Evolutionary conservation across 2,329 filamentous ascomycete species (phyloP), one percentile per base, ranked within the genome.

Genomic region (Fusarium newnesense): DNA sequence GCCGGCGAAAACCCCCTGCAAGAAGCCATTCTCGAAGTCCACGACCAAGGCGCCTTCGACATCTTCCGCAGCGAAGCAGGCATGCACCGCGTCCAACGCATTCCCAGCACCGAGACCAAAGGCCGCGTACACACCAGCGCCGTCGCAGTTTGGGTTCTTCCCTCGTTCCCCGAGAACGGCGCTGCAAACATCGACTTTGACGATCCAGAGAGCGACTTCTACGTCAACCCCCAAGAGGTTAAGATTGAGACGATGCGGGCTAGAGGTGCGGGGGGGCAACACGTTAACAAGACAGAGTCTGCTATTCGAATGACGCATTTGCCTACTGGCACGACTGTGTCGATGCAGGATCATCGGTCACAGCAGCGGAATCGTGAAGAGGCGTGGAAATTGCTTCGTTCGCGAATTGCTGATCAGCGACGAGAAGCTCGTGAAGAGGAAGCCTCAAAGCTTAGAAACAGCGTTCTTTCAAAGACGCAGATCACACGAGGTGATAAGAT

Each of bases 261-360:
- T 0, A 87, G 94, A 50, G 96, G 96, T 67, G 96, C 96, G 1
- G 96, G 96, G 37, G 96, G 96, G 2, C 96, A 99, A 84, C 96
- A 99, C 83, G 96, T 99, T 80, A 99, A 99, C 84, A 98, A 96
- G 81, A 99, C 96, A 0, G 96, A 99, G 84, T 97, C 94, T 36
- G 96, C 96, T 7, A 94, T 99, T 69, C 92, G 96, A 15, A 87
- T 99, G 77, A 98, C 95, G 4, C 96, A 99, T 84, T 83, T 93
- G 11, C 96, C 96, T 5, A 97, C 95, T 2, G 93, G 93, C 49
- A 96, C 91, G 1, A 90, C 94, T 4, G 95, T 98, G 19, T 92
- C 92, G 18, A 97, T 98, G 88, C 96, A 99, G 82, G 96, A 99
- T 80, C 92, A 91, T 60, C 90, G 96, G 61, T 97, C 94, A 47